These are phyloP conservation scores for Turritis glabra DNA, from an alignment of 345 rosid species.

Conservation along the genomic window DNA sequence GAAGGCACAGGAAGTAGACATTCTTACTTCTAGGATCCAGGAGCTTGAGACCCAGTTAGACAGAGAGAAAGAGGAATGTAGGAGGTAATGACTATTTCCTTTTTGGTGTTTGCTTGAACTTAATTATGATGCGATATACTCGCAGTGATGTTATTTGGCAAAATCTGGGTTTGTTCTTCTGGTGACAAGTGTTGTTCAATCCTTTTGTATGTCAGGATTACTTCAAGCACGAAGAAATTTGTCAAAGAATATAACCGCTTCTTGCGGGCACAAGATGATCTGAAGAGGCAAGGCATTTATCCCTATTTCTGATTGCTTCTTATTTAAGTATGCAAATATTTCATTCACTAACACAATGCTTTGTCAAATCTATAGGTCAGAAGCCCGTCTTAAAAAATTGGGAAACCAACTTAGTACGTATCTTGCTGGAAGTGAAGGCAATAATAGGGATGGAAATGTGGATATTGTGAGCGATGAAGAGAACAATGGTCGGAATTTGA, in stretches of 20 bases:
- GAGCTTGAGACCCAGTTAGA: slow-evolving; percentile 74
- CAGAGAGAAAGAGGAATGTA: slow-evolving; percentile 73
- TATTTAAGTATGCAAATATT: background rate
- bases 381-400: slow-evolving; percentile 66
- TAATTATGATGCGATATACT: background rate
- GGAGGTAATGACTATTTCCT: slow-evolving; percentile 51
- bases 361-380: slow-evolving; percentile 56
- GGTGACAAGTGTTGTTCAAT: slow-evolving; percentile 28
- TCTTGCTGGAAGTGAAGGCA: slow-evolving; percentile 47
- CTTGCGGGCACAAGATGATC: slow-evolving; percentile 65
- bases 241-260: slow-evolving; percentile 63
- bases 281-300: slow-evolving; percentile 55
- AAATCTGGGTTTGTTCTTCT: slow-evolving; percentile 20
- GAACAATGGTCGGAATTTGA: slow-evolving; percentile 39
- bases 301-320: background rate
- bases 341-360: slow-evolving; percentile 9
- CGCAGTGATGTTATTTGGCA: background rate
- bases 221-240: slow-evolving; percentile 76
- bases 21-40: slow-evolving; percentile 64
- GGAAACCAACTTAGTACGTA: slow-evolving; percentile 68
- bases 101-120: slow-evolving; percentile 8
- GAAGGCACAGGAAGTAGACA: slow-evolving; percentile 67
- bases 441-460: slow-evolving; percentile 64
- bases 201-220: slow-evolving; percentile 53
- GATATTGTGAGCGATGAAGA: slow-evolving; percentile 70